Evolutionary conservation across 305 asterid genomes (phyloP), one percentile per base, ranked within the genome.

Genomic region (Fraxinus velutina): DNA sequence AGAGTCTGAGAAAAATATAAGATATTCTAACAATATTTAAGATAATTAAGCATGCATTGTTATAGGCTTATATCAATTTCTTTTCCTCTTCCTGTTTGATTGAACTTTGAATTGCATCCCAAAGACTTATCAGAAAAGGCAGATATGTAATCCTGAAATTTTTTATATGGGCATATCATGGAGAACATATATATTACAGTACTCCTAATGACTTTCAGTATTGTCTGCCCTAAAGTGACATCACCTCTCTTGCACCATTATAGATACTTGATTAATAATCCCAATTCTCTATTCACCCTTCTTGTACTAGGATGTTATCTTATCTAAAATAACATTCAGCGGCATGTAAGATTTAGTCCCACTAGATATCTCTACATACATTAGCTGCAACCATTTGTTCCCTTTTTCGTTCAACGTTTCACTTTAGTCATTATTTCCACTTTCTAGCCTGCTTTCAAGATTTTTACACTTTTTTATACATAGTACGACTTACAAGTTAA

Each of bases 251-350:
- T 57, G 70, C 29, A 60, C 1, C 85, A 75, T 70, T 52, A 15
- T 8, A 34, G 24, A 73, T 13, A 9, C 32, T 17, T 30, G 8
- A 71, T 29, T 19, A 70, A 76, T 6, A 24, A 60, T 68, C 15
- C 32, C 42, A 47, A 64, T 50, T 70, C 72, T 78, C 47, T 5
- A 6, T 37, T 6, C 55, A 12, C 29, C 24, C 57, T 71, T 77
- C 52, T 19, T 71, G 36, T 7, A 76, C 12, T 27, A 57, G 9
- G 80, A 80, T 77, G 80, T 47, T 15, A 85, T 86, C 89, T 64
- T 29, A 22, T 79, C 87, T 29, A 80, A 68, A 33, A 75, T 24
- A 79, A 70, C 78, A 70, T 71, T 79, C 24, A 75, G 76, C 75
- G 81, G 79, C 78, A 76, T 71, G 57, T 81, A 84, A 52, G 47